Base-by-base conservation (phyloP, 1,139 yeast species). In the Arxiozyma slooffiae region DNA sequence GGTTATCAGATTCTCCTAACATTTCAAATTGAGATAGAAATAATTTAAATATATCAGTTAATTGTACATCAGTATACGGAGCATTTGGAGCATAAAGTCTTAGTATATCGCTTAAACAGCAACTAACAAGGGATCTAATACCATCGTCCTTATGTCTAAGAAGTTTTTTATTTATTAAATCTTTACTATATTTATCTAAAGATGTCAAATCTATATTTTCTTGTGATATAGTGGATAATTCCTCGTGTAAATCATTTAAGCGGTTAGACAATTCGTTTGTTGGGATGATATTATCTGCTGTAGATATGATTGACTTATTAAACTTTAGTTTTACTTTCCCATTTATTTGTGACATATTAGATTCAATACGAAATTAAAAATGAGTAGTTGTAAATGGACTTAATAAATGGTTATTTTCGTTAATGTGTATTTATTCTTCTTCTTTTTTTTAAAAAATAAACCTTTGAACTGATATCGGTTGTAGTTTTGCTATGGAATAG, bases 11-110 rank as follows among this genome's bases (percentile, higher is more conserved):
- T 53, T 82, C 81, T 14, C 76, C 66, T 42, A 88, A 67, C 45
- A 73, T 74, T 51, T 74, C 75, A 57, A 89, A 78, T 62, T 85
- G 92, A 38, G 71, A 69, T 56, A 83, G 75, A 60, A 87, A 80
- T 7, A 82, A 69, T 55, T 72, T 76, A 68, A 85, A 84, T n/a
- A 83, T 73, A 30, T 75, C 80, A 1, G 80, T 71, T 36, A 89
- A 69, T 56, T 85, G 83, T 1, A 70, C 58, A 38, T 81, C 80
- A 1, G 86, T 80, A 66, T 77, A 89, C 7, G 97, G 97, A 5
- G 97, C 96, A 66, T 89, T 87, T 0, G 97, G 97, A 0, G 96
- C 97, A 63, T 76, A 83, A 11, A 89, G 68, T 53, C 96, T 74
- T 43, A 90, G 68, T 16, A 90, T 72, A 64, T 89, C 96, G 3